Conservation (phyloP, 2,329 filamentous ascomycete species). For the Dryadomyces sulphureus region DNA sequence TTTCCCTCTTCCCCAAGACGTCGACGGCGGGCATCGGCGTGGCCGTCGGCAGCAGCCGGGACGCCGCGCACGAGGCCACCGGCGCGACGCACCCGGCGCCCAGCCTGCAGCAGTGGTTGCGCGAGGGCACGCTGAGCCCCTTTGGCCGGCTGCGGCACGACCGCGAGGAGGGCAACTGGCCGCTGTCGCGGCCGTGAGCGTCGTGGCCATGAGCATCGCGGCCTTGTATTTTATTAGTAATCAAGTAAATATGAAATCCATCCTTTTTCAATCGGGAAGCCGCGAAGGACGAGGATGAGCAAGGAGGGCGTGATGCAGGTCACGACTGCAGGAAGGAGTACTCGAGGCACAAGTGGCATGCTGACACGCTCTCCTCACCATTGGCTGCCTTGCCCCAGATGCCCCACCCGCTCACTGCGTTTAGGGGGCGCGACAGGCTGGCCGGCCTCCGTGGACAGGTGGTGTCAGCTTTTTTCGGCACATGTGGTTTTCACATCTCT, state of each 20-base stretch:
- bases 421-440: background rate
- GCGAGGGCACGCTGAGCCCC: slow-evolving; percentile 19
- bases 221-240: background rate
- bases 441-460: background rate
- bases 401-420: background rate
- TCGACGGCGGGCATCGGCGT: background rate
- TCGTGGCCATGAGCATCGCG: no score
- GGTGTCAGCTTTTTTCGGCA: background rate
- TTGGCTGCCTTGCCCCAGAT: slow-evolving; percentile 5
- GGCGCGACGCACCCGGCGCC: slow-evolving; percentile 9
- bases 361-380: no score
- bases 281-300: no score
- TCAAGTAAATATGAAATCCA: no score
- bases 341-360: no score
- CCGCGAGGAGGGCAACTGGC: slow-evolving; percentile 3
- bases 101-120: slow-evolving; percentile 19
- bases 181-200: no score
- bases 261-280: no score
- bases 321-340: background rate
- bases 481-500: background rate
- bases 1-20: slow-evolving; percentile 15
- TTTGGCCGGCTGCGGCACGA: slow-evolving; percentile 17
- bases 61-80: no score
- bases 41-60: slow-evolving; percentile 1
- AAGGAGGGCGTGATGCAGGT: no score